Evolutionary conservation across 768 basidiomycete genomes (phyloP).

Genomic region (Coprinellus micaceus): DNA sequence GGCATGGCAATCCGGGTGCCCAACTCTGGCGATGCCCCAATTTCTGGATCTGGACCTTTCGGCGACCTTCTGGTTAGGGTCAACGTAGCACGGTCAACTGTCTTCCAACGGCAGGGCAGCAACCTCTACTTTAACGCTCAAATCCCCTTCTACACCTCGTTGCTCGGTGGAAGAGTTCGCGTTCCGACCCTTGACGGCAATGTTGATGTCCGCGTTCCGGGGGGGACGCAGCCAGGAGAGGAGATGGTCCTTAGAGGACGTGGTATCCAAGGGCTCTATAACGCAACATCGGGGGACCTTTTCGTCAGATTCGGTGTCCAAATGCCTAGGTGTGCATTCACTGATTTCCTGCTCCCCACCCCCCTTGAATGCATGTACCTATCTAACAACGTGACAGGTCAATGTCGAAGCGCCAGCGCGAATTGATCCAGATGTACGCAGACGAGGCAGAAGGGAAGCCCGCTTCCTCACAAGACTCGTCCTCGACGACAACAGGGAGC

Average conservation of each 20-base stretch:
- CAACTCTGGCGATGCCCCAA: slow-evolving; percentile 78
- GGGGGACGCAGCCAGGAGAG: slow-evolving; percentile 94
- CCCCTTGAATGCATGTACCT: slow-evolving; percentile 8
- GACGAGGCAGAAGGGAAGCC: slow-evolving; percentile 82
- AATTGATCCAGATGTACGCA: slow-evolving; percentile 85
- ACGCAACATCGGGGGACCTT: slow-evolving; percentile 71
- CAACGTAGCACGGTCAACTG: slow-evolving; percentile 75
- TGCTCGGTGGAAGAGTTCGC: slow-evolving; percentile 89
- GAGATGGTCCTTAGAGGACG: slow-evolving; percentile 92
- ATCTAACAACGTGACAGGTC: slow-evolving; percentile 65
- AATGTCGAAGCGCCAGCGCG: slow-evolving; percentile 77
- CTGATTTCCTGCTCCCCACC: not conserved
- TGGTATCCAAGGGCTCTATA: slow-evolving; percentile 66
- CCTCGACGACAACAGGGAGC: slow-evolving; percentile 7
- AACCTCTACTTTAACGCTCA: slow-evolving; percentile 88
- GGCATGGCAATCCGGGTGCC: slow-evolving; percentile 87
- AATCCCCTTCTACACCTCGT: slow-evolving; percentile 86
- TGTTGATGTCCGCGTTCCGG: slow-evolving; percentile 88
- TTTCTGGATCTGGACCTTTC: slow-evolving; percentile 68
- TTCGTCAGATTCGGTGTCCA: slow-evolving; percentile 86
- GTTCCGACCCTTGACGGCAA: slow-evolving; percentile 95
- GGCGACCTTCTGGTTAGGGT: slow-evolving; percentile 90
- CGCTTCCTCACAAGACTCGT: slow-evolving; percentile 4
- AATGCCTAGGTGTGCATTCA: slow-evolving; percentile 81
- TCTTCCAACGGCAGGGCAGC: slow-evolving; percentile 86